Base-by-base conservation (phyloP, 176 grass and related monocot species). In the Cocos nucifera region DNA sequence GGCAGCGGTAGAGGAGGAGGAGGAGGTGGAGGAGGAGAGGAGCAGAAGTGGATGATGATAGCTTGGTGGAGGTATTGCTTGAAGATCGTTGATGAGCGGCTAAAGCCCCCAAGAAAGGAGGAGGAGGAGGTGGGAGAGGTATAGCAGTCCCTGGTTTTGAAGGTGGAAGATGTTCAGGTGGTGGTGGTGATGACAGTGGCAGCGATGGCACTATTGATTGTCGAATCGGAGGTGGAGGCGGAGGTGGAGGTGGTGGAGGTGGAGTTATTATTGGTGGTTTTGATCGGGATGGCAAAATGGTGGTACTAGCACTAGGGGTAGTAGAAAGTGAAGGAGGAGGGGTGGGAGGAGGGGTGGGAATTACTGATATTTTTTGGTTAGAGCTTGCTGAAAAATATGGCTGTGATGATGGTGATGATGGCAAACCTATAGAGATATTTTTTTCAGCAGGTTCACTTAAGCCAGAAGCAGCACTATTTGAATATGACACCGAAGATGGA, bases 1-100 rank as follows among this genome's bases (percentile, higher is more conserved):
- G 71, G 74, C 23, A 53, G 52, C 48, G 51, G 52, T 51, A 73
- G 79, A 30, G 80, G 75, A 59, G 81, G 64, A 4, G 79, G 67
- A 4, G 79, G 67, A 21, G 66, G 75, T 56, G 51, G 21, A 15
- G 50, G 56, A 3, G 32, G 56, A 44, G 35, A 14, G 35, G 35
- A n/a, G n/a, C n/a, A n/a, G n/a, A n/a, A n/a, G n/a, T n/a, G n/a
- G n/a, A n/a, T n/a, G n/a, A 44, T 44, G 10, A 44, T 44, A 12
- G 6, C 35, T 44, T 44, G 35, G 35, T 44, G 35, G 35, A 44
- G 35, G 35, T 44, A 44, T 44, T 44, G 35, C 10, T 44, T 44
- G 35, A 44, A 44, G 9, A 0, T 44, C 30, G 17, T 52, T 9
- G 57, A 18, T 69, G 52, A 39, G 23, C 69, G 35, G 69, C 17